Percentiles rank a stretch among this genome's conserved stretches.
Evolutionary conservation across 1,284 basidiomycete species (phyloP).

Genomic region (Fistulinella cinereoalba): DNA sequence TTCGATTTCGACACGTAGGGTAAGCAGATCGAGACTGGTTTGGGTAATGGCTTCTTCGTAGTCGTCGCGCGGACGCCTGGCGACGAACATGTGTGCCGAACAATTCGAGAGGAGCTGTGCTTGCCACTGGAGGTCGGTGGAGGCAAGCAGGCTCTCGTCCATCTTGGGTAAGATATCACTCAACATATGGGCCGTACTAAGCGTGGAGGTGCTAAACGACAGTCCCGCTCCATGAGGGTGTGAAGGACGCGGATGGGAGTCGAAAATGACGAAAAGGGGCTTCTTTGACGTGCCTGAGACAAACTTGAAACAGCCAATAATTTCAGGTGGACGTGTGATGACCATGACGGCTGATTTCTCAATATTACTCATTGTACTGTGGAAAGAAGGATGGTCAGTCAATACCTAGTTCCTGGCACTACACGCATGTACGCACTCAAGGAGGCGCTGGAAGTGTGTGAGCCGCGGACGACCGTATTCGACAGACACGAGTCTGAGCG

Average conservation of each 20-base stretch:
- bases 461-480: slow-evolving; percentile 41
- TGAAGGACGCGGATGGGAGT: slow-evolving; percentile 60
- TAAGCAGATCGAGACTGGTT: slow-evolving; percentile 46
- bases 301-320: slow-evolving; percentile 55
- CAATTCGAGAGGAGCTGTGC: slow-evolving; percentile 59
- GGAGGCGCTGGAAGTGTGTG: slow-evolving; percentile 40
- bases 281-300: slow-evolving; percentile 20
- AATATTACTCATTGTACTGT: slow-evolving; percentile 34
- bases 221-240: slow-evolving; percentile 58
- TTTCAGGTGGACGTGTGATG: slow-evolving; percentile 69
- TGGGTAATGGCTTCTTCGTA: slow-evolving; percentile 41
- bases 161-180: slow-evolving; percentile 45
- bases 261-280: slow-evolving; percentile 54
- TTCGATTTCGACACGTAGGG: slow-evolving; percentile 40
- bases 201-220: slow-evolving; percentile 43
- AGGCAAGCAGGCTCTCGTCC: slow-evolving; percentile 42
- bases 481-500: slow-evolving; percentile 38
- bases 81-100: slow-evolving; percentile 53
- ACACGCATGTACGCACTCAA: slow-evolving; percentile 49
- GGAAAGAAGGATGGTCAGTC: not conserved
- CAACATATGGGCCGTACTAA: slow-evolving; percentile 44
- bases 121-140: slow-evolving; percentile 57
- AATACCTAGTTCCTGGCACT: not conserved
- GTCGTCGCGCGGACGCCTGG: slow-evolving; percentile 16
- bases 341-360: slow-evolving; percentile 43